Percentiles rank a stretch among this genome's conserved stretches.
These are phyloP conservation scores for Colletotrichum sp. DNA, from an alignment of 2,329 filamentous ascomycete species.

Conservation along the genomic window DNA sequence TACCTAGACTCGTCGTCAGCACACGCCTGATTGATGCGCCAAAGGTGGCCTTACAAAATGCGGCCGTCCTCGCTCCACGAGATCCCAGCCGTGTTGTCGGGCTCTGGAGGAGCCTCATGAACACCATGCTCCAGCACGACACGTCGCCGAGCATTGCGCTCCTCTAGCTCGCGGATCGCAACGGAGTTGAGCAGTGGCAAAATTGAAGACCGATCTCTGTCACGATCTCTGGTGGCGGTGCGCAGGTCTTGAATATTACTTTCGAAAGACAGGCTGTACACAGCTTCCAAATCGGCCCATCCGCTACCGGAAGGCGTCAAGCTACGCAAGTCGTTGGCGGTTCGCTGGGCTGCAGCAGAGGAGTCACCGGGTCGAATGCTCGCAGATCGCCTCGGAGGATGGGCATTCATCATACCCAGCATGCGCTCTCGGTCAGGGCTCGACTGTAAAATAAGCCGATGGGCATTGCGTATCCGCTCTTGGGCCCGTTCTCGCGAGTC, in stretches of 20 bases:
- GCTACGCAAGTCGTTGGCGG: not conserved
- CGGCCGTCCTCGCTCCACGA: slow-evolving; percentile 67
- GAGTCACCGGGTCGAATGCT: slow-evolving; percentile 7
- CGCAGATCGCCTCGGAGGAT: slow-evolving; percentile 1
- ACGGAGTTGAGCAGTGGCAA: slow-evolving; percentile 43
- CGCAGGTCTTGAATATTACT: slow-evolving; percentile 29
- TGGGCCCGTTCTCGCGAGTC: slow-evolving; percentile 39
- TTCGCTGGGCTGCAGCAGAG: not conserved
- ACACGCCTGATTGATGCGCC: not conserved
- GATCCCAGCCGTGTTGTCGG: slow-evolving; percentile 65
- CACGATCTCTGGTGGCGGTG: slow-evolving; percentile 31
- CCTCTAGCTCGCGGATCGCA: slow-evolving; percentile 32
- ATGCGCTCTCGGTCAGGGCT: slow-evolving; percentile 12
- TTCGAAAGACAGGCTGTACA: slow-evolving; percentile 42
- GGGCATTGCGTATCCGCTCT: slow-evolving; percentile 37
- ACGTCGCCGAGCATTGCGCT: slow-evolving; percentile 27
- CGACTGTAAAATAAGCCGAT: slow-evolving; percentile 30
- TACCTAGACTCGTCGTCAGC: slow-evolving; percentile 49
- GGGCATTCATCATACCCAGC: not conserved
- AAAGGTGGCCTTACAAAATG: slow-evolving; percentile 53
- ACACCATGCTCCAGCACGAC: slow-evolving; percentile 41
- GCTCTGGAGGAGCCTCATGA: slow-evolving; percentile 49
- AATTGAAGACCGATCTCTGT: slow-evolving; percentile 40
- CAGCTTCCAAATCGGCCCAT: slow-evolving; percentile 48
- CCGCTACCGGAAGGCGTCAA: slow-evolving; percentile 23